A percentile compares a stretch with the other conserved stretches of the same genome.
phyloP scores from a whole-genome alignment of 1,139 yeast genomes.

The Geotrichum candidum region DNA sequence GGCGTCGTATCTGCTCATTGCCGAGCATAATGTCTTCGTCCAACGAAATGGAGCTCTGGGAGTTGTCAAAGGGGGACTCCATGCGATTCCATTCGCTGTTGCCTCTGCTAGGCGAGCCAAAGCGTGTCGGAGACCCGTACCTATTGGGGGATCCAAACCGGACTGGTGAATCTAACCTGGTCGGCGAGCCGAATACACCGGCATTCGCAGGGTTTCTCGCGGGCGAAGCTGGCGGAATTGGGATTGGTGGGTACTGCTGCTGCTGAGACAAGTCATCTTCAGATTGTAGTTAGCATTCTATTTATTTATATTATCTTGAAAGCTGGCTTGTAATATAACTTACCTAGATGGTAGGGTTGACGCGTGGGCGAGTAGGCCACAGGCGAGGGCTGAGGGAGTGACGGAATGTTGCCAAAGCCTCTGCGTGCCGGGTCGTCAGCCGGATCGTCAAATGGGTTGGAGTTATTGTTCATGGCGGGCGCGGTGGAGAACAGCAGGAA shows the following conservation, averaged over 20 bases:
- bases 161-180: neutral
- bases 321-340: conserved; percentile 1
- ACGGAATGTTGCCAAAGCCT: conserved; percentile 8
- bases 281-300: neutral
- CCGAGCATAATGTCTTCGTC: conserved; percentile 14
- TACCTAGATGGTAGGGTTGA: conserved; percentile 25
- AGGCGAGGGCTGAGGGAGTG: conserved; percentile 18
- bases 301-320: neutral
- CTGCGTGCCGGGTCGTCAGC: neutral
- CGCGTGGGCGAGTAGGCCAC: conserved; percentile 22
- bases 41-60: conserved; percentile 25
- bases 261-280: neutral
- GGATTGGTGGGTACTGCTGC: neutral
- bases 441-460: neutral
- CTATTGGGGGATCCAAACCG: neutral
- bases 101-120: conserved; percentile 18
- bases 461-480: neutral
- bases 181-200: conserved; percentile 1
- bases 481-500: neutral
- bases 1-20: neutral
- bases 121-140: conserved; percentile 3
- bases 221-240: conserved; percentile 15
- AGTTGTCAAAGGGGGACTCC: conserved; percentile 28
- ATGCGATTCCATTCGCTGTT: conserved; percentile 25
- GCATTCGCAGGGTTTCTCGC: conserved; percentile 16